These are phyloP conservation scores for Martensiomyces pterosporus DNA, from an alignment of 192 early-diverging fungal species.

Conservation along the genomic window DNA sequence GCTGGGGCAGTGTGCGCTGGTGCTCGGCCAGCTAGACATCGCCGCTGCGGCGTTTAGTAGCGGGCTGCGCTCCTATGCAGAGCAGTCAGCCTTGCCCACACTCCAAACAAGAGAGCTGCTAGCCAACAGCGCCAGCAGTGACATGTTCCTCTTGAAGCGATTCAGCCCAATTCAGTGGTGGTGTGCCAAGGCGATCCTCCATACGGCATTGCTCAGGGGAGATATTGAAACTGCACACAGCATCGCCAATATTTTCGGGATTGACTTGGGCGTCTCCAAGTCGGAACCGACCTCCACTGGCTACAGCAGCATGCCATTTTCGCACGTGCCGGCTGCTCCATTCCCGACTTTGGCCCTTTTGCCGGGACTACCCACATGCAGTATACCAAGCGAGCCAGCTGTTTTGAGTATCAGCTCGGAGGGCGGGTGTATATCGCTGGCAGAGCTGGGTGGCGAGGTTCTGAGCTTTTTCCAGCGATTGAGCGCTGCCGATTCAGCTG, in stretches of 20 bases:
- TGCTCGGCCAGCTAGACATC: constrained; percentile 21
- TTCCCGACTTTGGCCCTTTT: background rate
- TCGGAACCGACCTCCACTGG: background rate
- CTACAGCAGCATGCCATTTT: too few species aligned
- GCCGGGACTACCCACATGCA: background rate
- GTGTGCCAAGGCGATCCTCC: constrained; percentile 25
- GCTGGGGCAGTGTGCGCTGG: constrained; percentile 32
- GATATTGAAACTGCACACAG: constrained; percentile 19
- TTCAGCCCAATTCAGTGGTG: constrained; percentile 35
- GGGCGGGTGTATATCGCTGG: background rate
- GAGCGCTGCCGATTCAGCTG: background rate
- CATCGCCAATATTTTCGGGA: constrained; percentile 1
- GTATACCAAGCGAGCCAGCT: background rate
- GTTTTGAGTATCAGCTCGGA: background rate
- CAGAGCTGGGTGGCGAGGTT: background rate
- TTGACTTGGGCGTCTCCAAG: background rate
- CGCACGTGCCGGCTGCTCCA: background rate
- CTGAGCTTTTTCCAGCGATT: background rate
- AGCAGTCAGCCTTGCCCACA: background rate
- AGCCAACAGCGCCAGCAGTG: background rate
- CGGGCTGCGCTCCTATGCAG: background rate
- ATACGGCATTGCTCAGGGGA: constrained; percentile 25
- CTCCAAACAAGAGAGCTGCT: background rate
- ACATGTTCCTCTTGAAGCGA: constrained; percentile 1
- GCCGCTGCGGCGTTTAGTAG: constrained; percentile 19